A percentile compares a stretch with the other conserved stretches of the same genome.
These are phyloP conservation scores for Populus trichocarpa DNA, from an alignment of 441 rosid species.

Conservation along the genomic window DNA sequence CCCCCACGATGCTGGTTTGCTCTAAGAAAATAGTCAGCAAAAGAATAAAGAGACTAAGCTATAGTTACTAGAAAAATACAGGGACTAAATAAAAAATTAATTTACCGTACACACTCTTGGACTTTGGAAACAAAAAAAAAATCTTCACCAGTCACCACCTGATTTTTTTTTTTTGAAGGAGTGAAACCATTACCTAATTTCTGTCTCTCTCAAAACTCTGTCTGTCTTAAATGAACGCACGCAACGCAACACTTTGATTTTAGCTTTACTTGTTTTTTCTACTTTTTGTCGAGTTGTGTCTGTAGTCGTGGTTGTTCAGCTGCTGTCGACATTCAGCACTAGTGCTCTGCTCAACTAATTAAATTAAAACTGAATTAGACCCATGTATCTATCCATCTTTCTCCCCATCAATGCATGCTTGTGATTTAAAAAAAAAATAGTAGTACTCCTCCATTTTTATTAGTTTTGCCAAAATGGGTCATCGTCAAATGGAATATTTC, in stretches of 20 bases:
- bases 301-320: not conserved
- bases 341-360: not conserved
- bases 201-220: not conserved
- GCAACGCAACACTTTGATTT: not conserved
- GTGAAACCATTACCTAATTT: not conserved
- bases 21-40: too few relatives aligned
- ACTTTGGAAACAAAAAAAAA: too few relatives aligned
- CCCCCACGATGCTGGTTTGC: too few relatives aligned
- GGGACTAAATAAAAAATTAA: not conserved
- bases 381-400: too few relatives aligned
- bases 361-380: not conserved
- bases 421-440: not conserved
- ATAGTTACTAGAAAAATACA: not conserved
- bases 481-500: constrained; percentile 30
- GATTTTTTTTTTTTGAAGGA: too few relatives aligned
- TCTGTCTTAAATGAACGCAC: not conserved
- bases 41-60: not conserved
- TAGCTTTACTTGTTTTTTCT: not conserved
- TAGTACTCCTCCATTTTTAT: constrained; percentile 1
- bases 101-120: not conserved
- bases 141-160: not conserved
- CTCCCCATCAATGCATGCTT: not conserved
- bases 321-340: not conserved
- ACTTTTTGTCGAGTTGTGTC: not conserved
- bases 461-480: constrained; percentile 19